These are phyloP conservation scores for Elaphomyces granulatus DNA, from an alignment of 495 filamentous ascomycete species.

Conservation along the genomic window DNA sequence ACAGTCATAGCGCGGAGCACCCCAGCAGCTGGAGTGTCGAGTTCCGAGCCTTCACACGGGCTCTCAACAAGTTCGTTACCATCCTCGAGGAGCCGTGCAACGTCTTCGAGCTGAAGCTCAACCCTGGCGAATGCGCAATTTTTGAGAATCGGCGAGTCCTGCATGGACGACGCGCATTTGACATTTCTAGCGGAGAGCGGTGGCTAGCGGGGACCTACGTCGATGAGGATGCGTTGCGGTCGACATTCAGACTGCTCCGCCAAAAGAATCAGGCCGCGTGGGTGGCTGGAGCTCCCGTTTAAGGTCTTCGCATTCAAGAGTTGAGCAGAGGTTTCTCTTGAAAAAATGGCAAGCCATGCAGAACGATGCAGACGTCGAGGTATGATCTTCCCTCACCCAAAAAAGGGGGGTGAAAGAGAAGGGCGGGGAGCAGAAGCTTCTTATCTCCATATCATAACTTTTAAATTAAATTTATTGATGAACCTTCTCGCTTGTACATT, in stretches of 20 bases:
- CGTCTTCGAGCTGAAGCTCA: constrained; percentile 57
- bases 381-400: too few species aligned
- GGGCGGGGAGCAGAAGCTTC: too few species aligned
- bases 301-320: too few species aligned
- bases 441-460: too few species aligned
- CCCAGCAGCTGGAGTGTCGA: background rate
- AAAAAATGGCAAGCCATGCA: too few species aligned
- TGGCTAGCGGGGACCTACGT: constrained; percentile 84
- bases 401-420: too few species aligned
- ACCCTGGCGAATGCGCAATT: constrained; percentile 68
- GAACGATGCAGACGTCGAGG: too few species aligned
- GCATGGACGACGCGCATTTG: constrained; percentile 65
- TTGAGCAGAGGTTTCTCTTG: background rate
- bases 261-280: constrained; percentile 7
- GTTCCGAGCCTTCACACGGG: constrained; percentile 11
- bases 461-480: too few species aligned
- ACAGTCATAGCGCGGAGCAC: constrained; percentile 3
- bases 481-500: too few species aligned
- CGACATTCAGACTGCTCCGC: constrained; percentile 31
- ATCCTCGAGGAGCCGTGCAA: constrained; percentile 21
- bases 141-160: constrained; percentile 72
- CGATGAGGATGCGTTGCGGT: constrained; percentile 49
- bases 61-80: constrained; percentile 31
- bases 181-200: constrained; percentile 37
- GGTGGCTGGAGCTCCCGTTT: too few species aligned